Evolutionary conservation across 371 early-diverging fungal species (phyloP), one percentile per base, ranked within the genome.

Genomic region (Mortierella sp.): DNA sequence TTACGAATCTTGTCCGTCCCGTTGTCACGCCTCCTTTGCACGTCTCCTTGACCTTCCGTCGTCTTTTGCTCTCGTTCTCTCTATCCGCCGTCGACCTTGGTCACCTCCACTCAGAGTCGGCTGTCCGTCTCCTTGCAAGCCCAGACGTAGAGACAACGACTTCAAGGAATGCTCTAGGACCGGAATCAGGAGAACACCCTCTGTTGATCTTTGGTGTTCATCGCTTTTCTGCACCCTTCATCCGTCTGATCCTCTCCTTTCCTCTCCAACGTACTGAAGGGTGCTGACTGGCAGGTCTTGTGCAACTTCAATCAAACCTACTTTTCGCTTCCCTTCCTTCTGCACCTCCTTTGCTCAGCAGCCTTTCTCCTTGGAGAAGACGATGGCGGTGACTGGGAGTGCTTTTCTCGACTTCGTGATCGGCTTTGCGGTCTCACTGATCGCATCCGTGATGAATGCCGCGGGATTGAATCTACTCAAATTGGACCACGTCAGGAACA

Each of bases 381-480:
- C 28, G 29, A 67, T 67, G 68, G 22, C 63, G n/a, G 68, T 67
- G 16, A 67, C 68, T 21, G 63, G 64, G 17, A 74, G 68, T 37
- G 56, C 67, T 24, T 63, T 63, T 40, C 50, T 74, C 19, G 74
- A 86, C 78, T 84, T 89, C 67, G 80, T 85, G 46, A 85, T 90
- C 67, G 90, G 90, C 54, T 78, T 90, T 51, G 79, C 83, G 47
- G 89, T 90, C 49, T 88, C 88, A 37, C 60, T 90, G 57, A 81
- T 81, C 31, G 86, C 89, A 25, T 86, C 87, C 14, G 80, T 88
- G 54, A 82, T 91, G 83, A 88, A 91, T 61, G 91, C 91, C n/a
- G 82, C 88, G 28, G 91, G 91, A 1, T 68, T 88, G 34, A 91
- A 91, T 71, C 68, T 91, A 44, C 80, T 88, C 37, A 87, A 88